A percentile compares a stretch with the other conserved stretches of the same genome.
Conservation (phyloP, 2,329 filamentous ascomycete genomes). For the Aspergillus costaricaensis region DNA sequence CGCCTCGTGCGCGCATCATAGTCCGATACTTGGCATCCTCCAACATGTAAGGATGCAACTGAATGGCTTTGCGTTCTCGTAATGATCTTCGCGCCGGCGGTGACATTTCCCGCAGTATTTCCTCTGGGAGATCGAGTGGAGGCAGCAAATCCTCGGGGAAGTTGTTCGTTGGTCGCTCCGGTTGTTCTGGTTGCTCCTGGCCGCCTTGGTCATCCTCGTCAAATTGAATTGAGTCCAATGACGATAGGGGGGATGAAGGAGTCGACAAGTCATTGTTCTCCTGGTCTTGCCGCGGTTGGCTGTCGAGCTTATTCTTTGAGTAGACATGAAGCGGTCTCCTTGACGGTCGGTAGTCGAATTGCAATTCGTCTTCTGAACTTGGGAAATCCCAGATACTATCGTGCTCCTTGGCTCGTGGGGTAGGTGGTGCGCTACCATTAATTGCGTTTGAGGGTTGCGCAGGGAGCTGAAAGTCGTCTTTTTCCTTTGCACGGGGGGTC, state of each 20-base stretch:
- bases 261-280: constrained; percentile 33
- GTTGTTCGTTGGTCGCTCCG: constrained; percentile 2
- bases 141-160: constrained; percentile 21
- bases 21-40: constrained; percentile 49
- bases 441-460: constrained; percentile 5
- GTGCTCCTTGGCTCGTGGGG: constrained; percentile 17
- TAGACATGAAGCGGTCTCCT: constrained; percentile 15
- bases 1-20: constrained; percentile 43
- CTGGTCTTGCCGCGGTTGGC: constrained; percentile 5
- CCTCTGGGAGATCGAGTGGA: constrained; percentile 30
- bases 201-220: constrained; percentile 4
- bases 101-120: constrained; percentile 28
- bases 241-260: constrained; percentile 41
- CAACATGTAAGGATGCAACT: constrained; percentile 51
- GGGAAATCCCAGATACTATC: constrained; percentile 31
- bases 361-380: constrained; percentile 40
- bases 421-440: constrained; percentile 13
- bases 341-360: constrained; percentile 29
- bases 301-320: constrained; percentile 7
- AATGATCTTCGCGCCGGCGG: constrained; percentile 37
- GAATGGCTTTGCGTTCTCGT: constrained; percentile 50
- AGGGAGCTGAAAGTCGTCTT: not conserved
- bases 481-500: not conserved
- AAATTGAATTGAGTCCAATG: constrained; percentile 24
- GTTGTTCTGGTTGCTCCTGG: not conserved